Evolutionary conservation across 371 early-diverging fungal species (phyloP).

Genomic region (Rhizopus stolonifer): DNA sequence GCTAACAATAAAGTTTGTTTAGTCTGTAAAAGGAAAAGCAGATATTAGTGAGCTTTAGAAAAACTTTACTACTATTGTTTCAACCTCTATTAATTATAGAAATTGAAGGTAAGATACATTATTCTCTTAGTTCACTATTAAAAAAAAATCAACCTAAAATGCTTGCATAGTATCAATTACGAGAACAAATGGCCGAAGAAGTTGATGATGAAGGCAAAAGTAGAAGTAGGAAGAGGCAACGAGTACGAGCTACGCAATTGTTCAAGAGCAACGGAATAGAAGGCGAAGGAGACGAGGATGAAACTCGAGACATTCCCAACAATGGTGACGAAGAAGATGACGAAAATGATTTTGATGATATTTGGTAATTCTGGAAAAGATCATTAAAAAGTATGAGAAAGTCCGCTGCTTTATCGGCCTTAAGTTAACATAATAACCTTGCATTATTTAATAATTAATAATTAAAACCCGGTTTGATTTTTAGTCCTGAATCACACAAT

Average conservation of each 20-base stretch:
- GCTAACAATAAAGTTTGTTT: not conserved
- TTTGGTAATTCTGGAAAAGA: conserved; percentile 12
- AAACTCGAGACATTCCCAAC: conserved; percentile 2
- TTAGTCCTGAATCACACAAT: conserved; percentile 17
- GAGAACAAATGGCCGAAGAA: conserved; percentile 10
- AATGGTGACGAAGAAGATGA: conserved; percentile 10
- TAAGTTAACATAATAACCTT: conserved; percentile 15
- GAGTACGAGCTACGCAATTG: conserved; percentile 2
- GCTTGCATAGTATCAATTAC: conserved; percentile 8
- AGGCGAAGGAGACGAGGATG: not conserved
- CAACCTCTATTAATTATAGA: conserved; percentile 5
- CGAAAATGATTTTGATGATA: conserved; percentile 6
- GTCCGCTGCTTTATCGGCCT: conserved; percentile 16
- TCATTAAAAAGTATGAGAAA: conserved; percentile 7
- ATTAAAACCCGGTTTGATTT: conserved; percentile 10
- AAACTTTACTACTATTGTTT: not conserved
- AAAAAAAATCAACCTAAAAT: conserved; percentile 2
- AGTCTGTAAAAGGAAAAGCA: not conserved
- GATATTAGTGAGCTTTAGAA: not conserved
- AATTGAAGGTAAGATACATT: conserved; percentile 1
- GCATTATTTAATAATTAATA: conserved; percentile 10
- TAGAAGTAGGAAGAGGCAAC: conserved; percentile 11
- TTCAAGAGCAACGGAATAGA: not conserved
- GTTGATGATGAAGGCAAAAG: conserved; percentile 7
- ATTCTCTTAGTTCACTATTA: conserved; percentile 2